Percentiles rank a stretch among this genome's conserved stretches.
Conservation (phyloP, 2,329 filamentous ascomycete genomes). For the Coniochaeta hoffmannii region DNA sequence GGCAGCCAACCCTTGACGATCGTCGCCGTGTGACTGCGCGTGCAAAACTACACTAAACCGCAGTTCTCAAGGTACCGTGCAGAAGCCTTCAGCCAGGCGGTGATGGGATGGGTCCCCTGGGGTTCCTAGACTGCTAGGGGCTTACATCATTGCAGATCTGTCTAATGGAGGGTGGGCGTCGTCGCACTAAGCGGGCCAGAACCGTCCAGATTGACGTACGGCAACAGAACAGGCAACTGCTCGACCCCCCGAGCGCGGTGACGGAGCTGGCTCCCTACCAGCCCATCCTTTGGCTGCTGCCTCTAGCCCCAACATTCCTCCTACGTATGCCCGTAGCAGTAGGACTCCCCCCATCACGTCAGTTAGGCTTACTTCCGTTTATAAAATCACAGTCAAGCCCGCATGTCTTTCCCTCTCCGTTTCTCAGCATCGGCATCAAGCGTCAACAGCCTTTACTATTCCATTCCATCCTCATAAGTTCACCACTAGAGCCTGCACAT, state of each 20-base stretch:
- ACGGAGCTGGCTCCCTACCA: neutral
- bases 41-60: neutral
- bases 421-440: neutral
- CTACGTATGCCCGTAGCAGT: neutral
- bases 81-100: neutral
- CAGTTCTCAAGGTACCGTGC: neutral
- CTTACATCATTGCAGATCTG: neutral
- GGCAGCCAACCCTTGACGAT: neutral
- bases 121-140: neutral
- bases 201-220: neutral
- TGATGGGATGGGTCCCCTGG: too few relatives aligned
- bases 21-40: neutral
- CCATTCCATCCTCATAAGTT: neutral
- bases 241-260: neutral
- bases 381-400: neutral
- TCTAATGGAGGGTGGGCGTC: neutral
- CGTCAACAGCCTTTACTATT: neutral
- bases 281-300: constrained; percentile 1
- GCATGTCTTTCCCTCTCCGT: neutral
- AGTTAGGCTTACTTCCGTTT: neutral
- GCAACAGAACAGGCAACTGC: neutral
- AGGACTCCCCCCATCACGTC: neutral
- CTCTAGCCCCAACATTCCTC: neutral
- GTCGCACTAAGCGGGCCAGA: constrained; percentile 1
- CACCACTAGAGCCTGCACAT: neutral